Evolutionary conservation across 108 stramenopile species (phyloP).

Genomic region (Aurantiochytrium sp.): DNA sequence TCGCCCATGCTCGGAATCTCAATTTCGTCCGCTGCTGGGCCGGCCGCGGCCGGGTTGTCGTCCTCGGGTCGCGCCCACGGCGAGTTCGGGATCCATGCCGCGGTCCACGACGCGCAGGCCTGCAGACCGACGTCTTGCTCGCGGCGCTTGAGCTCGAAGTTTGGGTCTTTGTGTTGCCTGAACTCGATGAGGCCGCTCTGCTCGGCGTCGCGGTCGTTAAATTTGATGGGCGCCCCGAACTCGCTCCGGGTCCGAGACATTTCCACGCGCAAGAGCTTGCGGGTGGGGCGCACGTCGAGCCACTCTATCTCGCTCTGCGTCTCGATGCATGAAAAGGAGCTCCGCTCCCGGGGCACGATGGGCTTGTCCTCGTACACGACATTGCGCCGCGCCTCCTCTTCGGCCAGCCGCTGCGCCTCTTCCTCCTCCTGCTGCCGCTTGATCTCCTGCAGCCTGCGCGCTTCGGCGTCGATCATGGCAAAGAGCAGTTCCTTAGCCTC

Average conservation of each 20-base stretch:
- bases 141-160: slow-evolving; percentile 45
- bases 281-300: slow-evolving; percentile 32
- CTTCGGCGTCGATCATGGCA: slow-evolving; percentile 39
- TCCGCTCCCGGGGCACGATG: slow-evolving; percentile 37
- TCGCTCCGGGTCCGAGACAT: slow-evolving; percentile 40
- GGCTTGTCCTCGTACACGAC: slow-evolving; percentile 60
- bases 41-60: slow-evolving; percentile 40
- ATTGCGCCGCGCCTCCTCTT: slow-evolving; percentile 48
- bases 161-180: slow-evolving; percentile 51
- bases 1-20: background rate
- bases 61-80: slow-evolving; percentile 33
- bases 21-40: background rate
- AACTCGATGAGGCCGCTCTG: slow-evolving; percentile 47
- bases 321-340: slow-evolving; percentile 37
- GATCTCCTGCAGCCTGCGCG: background rate
- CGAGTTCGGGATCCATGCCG: slow-evolving; percentile 21
- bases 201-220: slow-evolving; percentile 48
- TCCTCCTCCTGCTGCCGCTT: slow-evolving; percentile 34
- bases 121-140: slow-evolving; percentile 43
- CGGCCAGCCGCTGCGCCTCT: slow-evolving; percentile 46
- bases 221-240: slow-evolving; percentile 39
- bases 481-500: slow-evolving; percentile 41
- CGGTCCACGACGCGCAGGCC: background rate
- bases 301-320: slow-evolving; percentile 40
- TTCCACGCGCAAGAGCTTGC: slow-evolving; percentile 40